A percentile compares a stretch with the other conserved stretches of the same genome.
Evolutionary conservation across 2,329 filamentous ascomycete species (phyloP).

Genomic region (Trichoderma semiorbis): DNA sequence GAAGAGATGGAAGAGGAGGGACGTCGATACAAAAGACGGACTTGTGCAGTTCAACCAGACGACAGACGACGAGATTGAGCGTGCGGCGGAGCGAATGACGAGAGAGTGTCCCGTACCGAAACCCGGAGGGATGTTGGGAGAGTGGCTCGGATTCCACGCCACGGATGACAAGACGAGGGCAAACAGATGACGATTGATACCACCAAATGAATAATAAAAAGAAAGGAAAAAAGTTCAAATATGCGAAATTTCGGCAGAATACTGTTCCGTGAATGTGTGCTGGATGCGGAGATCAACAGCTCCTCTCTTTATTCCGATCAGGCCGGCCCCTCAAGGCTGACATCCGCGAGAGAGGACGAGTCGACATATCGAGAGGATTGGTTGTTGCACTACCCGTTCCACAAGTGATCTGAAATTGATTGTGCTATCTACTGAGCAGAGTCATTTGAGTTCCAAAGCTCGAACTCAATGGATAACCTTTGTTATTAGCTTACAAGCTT

Average conservation of each 20-base stretch:
- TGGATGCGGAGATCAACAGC: not conserved
- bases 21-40: conserved; percentile 41
- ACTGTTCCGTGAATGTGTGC: not conserved
- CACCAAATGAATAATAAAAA: conserved; percentile 2
- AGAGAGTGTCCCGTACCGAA: conserved; percentile 92
- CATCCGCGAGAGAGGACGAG: not conserved
- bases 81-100: conserved; percentile 42
- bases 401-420: not conserved
- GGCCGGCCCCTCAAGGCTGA: not conserved
- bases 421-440: not conserved
- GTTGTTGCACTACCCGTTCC: not conserved
- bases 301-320: not conserved
- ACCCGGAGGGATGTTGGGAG: conserved; percentile 72
- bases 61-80: conserved; percentile 35
- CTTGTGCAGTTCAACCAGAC: conserved; percentile 47
- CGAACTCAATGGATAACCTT: not conserved
- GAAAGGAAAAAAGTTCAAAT: not conserved
- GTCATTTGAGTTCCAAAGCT: not conserved
- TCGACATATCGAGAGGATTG: not conserved
- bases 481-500: not conserved
- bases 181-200: conserved; percentile 25
- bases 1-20: conserved; percentile 42
- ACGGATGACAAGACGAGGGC: conserved; percentile 22
- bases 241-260: not conserved
- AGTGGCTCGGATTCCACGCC: conserved; percentile 66